A percentile compares a stretch with the other conserved stretches of the same genome.
Conservation (phyloP, 2,329 filamentous ascomycete species). For the Leptosphaerulina australis region DNA sequence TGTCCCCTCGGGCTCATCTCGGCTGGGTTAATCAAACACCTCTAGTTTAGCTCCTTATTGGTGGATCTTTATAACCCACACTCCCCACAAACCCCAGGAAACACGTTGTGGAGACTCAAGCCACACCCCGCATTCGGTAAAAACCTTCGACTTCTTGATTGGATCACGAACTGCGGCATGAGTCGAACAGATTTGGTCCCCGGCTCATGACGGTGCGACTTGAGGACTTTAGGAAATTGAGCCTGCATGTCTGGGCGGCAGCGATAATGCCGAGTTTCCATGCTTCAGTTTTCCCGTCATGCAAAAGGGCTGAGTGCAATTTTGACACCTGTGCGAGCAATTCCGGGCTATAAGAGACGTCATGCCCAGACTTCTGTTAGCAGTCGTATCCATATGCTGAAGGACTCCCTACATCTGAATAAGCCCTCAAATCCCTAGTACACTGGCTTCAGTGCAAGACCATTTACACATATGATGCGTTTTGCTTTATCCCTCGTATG, state of each 20-base stretch:
- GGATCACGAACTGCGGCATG: background rate
- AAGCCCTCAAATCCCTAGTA: background rate
- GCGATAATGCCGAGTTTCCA: background rate
- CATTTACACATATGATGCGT: slow-evolving; percentile 21
- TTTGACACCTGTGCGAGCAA: too few relatives aligned
- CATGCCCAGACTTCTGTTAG: slow-evolving; percentile 1
- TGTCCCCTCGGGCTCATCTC: background rate
- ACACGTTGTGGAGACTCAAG: slow-evolving; percentile 6
- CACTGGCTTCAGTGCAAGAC: background rate
- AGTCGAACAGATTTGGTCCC: background rate
- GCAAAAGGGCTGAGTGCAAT: too few relatives aligned
- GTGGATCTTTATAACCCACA: slow-evolving; percentile 27
- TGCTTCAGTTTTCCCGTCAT: slow-evolving; percentile 7
- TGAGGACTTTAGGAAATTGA: slow-evolving; percentile 3
- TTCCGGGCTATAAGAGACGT: slow-evolving; percentile 3
- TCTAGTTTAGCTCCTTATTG: slow-evolving; percentile 17
- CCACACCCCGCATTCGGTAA: slow-evolving; percentile 24
- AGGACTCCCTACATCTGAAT: background rate
- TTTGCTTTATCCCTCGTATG: slow-evolving; percentile 8
- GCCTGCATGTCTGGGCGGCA: background rate
- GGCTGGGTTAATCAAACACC: background rate
- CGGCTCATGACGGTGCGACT: slow-evolving; percentile 6
- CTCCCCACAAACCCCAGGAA: slow-evolving; percentile 24
- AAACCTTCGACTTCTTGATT: slow-evolving; percentile 4
- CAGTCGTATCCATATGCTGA: too few relatives aligned